These are phyloP conservation scores for Rubia yunnanensis DNA, from an alignment of 257 asterid species.

Conservation along the genomic window DNA sequence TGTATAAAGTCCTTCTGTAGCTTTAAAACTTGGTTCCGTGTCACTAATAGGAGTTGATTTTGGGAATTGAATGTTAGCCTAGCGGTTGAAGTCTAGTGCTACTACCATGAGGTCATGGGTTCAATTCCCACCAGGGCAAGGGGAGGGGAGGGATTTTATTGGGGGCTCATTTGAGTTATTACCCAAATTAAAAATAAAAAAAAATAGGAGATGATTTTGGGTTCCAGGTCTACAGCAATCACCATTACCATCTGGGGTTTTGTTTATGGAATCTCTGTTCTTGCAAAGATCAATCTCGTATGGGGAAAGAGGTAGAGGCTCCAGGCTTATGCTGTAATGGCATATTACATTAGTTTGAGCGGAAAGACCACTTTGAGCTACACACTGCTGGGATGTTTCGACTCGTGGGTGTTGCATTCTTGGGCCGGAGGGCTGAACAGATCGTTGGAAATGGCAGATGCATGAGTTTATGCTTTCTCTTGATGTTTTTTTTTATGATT, in stretches of 20 bases:
- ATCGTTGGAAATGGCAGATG: conserved; percentile 83
- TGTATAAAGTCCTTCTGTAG: no score
- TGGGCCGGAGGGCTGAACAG: conserved; percentile 97
- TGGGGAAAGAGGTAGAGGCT: conserved; percentile 82
- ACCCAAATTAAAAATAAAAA: no score
- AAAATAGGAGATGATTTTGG: conserved; percentile 97
- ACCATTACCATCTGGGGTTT: conserved; percentile 88
- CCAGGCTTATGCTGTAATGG: conserved; percentile 79
- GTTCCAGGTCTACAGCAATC: conserved; percentile 78
- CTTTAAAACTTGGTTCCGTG: no score
- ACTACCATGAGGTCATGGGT: no score
- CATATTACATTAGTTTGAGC: conserved; percentile 73
- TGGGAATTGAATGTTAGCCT: no score
- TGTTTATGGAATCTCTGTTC: conserved; percentile 72
- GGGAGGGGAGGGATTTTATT: no score
- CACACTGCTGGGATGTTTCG: conserved; percentile 75
- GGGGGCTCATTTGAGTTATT: no score
- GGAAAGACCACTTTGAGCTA: conserved; percentile 38
- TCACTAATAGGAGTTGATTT: no score
- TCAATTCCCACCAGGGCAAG: no score
- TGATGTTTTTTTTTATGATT: no score
- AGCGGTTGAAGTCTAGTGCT: no score
- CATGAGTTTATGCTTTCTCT: no score
- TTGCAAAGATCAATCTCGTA: conserved; percentile 68
- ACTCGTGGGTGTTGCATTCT: conserved; percentile 77